Base-by-base conservation (phyloP, 495 filamentous ascomycete species). In the Podospora sp. region DNA sequence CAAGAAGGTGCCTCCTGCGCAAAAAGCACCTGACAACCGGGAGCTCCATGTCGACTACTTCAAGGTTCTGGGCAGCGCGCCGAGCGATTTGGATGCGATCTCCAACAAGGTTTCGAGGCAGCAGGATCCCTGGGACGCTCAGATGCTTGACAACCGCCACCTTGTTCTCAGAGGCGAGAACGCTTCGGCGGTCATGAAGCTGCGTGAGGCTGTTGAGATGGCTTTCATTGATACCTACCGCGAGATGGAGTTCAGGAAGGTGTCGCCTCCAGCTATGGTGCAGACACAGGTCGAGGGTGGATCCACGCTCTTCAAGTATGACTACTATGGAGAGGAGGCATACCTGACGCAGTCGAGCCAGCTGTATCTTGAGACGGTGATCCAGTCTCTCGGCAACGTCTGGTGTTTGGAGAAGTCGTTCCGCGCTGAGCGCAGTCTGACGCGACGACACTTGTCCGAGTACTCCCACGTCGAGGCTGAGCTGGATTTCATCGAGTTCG, bases 321-420 rank as follows among this genome's bases (percentile, higher is more conserved):
- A 92, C 76, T 99, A 98, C 85, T 99, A 98, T 80, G 91, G 89
- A 71, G 91, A 97, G 78, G 89, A 89, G 75, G 92, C 96, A 67
- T 99, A 92, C 77, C 86, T 99, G 64, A 99, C 95, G 16, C 95
- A 99, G 79, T 97, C 94, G 0, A 97, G 93, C 9, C 95, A 99
- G 81, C 87, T 99, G 25, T 99, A 99, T 78, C 91, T 99, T 65
- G 95, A 99, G 82, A 98, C 96, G 29, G 93, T 91, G 66, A 82
- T 99, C 16, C 92, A 93, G 18, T 92, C 90, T 24, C 82, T 97
- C 65, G 95, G 95, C 65, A 91, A 97, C 72, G 93, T 97, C 66
- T 99, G 92, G 86, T 97, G 94, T 78, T 92, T 99, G 68, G 94
- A 96, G 81, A 95, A 96, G 71, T 98, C 95, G 12, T 99, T 98